Evolutionary conservation across 139 green algal genomes (phyloP).

Genomic region (Zygnema cylindricum): DNA sequence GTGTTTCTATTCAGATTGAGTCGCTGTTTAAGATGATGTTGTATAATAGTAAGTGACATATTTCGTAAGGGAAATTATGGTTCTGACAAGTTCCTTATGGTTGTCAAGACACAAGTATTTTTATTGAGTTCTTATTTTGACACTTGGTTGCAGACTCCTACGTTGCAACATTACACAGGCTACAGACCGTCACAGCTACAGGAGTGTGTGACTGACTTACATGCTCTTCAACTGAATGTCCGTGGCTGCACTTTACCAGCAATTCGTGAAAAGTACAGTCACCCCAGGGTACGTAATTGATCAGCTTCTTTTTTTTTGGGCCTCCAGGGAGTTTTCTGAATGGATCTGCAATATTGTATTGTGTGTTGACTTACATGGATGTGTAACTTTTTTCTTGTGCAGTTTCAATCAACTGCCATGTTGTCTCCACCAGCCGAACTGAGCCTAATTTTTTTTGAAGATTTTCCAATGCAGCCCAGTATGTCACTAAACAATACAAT

Average conservation of each 20-base stretch:
- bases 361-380: background rate
- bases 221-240: constrained; percentile 32
- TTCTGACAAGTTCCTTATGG: no score
- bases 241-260: constrained; percentile 50
- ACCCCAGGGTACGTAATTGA: constrained; percentile 24
- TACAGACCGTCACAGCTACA: constrained; percentile 70
- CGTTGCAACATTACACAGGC: constrained; percentile 74
- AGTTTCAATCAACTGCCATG: background rate
- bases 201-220: constrained; percentile 61
- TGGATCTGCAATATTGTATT: background rate
- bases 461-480: background rate
- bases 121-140: no score
- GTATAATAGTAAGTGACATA: background rate
- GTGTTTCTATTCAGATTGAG: background rate
- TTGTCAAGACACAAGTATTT: no score
- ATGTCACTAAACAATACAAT: background rate
- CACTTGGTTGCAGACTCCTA: constrained; percentile 63
- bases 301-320: background rate
- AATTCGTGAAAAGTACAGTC: constrained; percentile 58
- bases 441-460: background rate
- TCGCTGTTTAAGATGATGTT: background rate
- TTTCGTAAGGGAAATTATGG: no score
- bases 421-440: background rate
- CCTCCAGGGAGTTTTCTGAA: background rate
- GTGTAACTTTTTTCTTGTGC: background rate